Percentiles rank a stretch among this genome's conserved stretches.
Evolutionary conservation across 768 basidiomycete genomes (phyloP).

Genomic region (Chalciporus piperatus): DNA sequence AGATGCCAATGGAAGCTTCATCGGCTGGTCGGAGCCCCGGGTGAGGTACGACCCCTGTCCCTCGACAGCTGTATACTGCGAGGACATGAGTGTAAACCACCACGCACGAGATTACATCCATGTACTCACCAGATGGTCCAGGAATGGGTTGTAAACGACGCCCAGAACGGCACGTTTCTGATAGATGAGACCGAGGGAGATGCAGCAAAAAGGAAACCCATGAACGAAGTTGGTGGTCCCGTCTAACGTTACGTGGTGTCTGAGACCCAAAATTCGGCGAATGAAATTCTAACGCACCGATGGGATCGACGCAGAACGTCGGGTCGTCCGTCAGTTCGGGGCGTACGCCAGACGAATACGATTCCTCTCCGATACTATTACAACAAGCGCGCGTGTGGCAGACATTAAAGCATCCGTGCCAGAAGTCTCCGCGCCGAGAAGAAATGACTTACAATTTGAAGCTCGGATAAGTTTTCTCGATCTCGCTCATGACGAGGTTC

Average conservation of each 20-base stretch:
- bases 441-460: slow-evolving; percentile 72
- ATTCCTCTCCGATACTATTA: slow-evolving; percentile 88
- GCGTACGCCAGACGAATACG: slow-evolving; percentile 71
- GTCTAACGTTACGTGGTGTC: slow-evolving; percentile 40
- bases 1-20: slow-evolving; percentile 61
- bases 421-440: background rate
- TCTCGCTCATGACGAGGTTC: slow-evolving; percentile 70
- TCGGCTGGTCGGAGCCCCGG: slow-evolving; percentile 39
- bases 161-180: slow-evolving; percentile 76
- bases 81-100: background rate
- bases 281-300: slow-evolving; percentile 49
- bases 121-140: slow-evolving; percentile 62
- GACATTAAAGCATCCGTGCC: background rate
- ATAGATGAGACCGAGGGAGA: slow-evolving; percentile 87
- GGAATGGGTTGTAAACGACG: slow-evolving; percentile 90
- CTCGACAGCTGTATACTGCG: slow-evolving; percentile 71
- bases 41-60: slow-evolving; percentile 78
- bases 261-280: background rate
- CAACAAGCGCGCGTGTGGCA: background rate
- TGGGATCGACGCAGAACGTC: slow-evolving; percentile 95
- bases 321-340: slow-evolving; percentile 77
- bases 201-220: slow-evolving; percentile 82
- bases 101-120: background rate
- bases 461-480: slow-evolving; percentile 60
- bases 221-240: slow-evolving; percentile 88